These are phyloP conservation scores for Cyclotella choctawhatcheeana DNA, from an alignment of 108 stramenopile species.

Conservation along the genomic window DNA sequence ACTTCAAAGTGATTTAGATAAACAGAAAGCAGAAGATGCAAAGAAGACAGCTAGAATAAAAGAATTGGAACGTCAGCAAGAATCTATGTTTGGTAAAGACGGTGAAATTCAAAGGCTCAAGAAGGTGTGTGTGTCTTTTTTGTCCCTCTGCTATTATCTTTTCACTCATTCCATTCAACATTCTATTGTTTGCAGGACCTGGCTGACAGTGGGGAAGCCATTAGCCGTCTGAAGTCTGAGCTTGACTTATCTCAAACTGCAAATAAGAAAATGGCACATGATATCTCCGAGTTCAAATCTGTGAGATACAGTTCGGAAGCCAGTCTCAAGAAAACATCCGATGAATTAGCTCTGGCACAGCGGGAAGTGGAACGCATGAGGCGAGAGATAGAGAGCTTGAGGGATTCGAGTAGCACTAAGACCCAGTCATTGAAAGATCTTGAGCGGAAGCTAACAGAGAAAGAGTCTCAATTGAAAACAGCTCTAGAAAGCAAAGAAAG, in stretches of 20 bases:
- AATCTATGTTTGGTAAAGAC: constrained; percentile 15
- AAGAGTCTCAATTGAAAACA: constrained; percentile 4
- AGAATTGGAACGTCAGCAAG: constrained; percentile 14
- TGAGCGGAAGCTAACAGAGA: constrained; percentile 20
- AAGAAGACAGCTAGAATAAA: constrained; percentile 24
- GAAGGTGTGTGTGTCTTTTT: neutral
- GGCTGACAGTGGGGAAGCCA: constrained; percentile 16
- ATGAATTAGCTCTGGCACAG: constrained; percentile 18
- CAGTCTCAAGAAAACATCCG: constrained; percentile 21
- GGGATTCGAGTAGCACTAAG: constrained; percentile 19
- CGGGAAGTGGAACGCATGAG: constrained; percentile 40
- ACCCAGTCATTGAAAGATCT: constrained; percentile 19
- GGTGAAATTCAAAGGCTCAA: constrained; percentile 36
- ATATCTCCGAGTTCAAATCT: constrained; percentile 29
- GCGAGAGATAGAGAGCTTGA: constrained; percentile 10
- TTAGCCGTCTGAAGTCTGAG: constrained; percentile 30
- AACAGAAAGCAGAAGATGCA: constrained; percentile 4
- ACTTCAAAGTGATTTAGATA: constrained; percentile 16
- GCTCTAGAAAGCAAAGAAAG: constrained; percentile 14
- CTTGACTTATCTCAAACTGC: constrained; percentile 6
- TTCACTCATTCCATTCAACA: neutral
- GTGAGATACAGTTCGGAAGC: constrained; percentile 25
- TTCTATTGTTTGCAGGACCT: constrained; percentile 18
- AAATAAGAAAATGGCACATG: constrained; percentile 34
- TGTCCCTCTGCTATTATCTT: neutral